Conservation (phyloP, 2,329 filamentous ascomycete genomes). For the Orbilia oligospora region DNA sequence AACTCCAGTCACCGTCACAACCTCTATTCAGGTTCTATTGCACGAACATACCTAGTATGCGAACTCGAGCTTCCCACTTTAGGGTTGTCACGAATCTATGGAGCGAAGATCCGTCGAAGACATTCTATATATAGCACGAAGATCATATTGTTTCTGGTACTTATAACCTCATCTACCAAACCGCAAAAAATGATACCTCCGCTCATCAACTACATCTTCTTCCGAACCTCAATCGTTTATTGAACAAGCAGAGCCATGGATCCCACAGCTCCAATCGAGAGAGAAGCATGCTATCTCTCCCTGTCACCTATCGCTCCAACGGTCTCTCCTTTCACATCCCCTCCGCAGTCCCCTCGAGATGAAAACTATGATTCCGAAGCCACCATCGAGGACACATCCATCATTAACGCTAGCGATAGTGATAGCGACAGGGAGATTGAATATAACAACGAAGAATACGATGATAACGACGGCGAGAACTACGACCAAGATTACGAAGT, state of each 20-base stretch:
- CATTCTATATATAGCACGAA: constrained; percentile 2
- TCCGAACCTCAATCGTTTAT: neutral
- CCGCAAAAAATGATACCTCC: neutral
- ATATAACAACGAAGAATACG: neutral
- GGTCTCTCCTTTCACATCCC: constrained; percentile 7
- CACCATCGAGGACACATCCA: neutral
- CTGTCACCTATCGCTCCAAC: neutral
- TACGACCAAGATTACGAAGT: no score
- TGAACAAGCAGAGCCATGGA: neutral
- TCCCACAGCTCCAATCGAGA: neutral
- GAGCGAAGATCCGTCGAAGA: neutral
- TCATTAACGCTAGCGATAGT: no score
- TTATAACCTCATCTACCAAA: neutral
- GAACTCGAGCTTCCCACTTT: no score
- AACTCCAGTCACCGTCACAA: no score
- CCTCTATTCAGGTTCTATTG: no score
- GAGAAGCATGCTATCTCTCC: neutral
- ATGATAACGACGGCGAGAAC: neutral
- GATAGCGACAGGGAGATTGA: no score
- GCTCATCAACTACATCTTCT: neutral
- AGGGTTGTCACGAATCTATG: no score
- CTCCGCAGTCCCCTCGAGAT: constrained; percentile 23
- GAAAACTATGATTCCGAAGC: neutral
- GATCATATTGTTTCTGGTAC: neutral
- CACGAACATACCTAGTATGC: no score